Conservation (phyloP, 257 asterid species). For the Capsicum baccatum region DNA sequence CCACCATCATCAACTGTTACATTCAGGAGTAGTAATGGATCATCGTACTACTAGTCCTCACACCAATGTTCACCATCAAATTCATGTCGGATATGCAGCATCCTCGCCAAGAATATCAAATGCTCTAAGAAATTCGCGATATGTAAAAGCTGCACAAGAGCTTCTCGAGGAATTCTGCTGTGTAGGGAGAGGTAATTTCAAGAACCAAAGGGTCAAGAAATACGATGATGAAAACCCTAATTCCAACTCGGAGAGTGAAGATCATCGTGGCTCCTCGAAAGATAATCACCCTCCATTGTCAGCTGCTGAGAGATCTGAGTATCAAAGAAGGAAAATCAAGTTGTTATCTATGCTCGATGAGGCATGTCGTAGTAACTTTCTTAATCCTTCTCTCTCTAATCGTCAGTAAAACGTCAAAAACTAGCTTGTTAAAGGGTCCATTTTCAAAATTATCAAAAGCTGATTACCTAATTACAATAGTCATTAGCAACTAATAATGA, state of each 20-base stretch:
- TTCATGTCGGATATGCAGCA: slow-evolving; percentile 53
- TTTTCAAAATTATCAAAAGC: background rate
- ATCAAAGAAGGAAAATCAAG: slow-evolving; percentile 72
- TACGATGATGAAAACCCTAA: slow-evolving; percentile 66
- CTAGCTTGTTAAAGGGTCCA: slow-evolving; percentile 10
- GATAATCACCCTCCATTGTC: slow-evolving; percentile 54
- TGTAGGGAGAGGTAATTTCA: slow-evolving; percentile 62
- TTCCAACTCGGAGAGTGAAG: slow-evolving; percentile 38
- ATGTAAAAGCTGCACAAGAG: slow-evolving; percentile 63
- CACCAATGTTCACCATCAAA: slow-evolving; percentile 31
- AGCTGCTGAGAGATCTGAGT: slow-evolving; percentile 60
- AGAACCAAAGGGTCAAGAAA: slow-evolving; percentile 39
- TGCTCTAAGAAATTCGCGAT: slow-evolving; percentile 51
- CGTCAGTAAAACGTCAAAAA: slow-evolving; percentile 7
- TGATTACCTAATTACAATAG: background rate
- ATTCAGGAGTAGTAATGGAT: slow-evolving; percentile 29
- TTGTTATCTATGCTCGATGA: slow-evolving; percentile 81
- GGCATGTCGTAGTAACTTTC: slow-evolving; percentile 44
- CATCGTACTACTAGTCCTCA: slow-evolving; percentile 17
- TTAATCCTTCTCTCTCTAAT: background rate
- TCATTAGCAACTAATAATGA: slow-evolving; percentile 30
- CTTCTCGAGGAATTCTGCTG: slow-evolving; percentile 74
- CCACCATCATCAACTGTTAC: slow-evolving; percentile 18
- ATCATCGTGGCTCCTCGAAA: slow-evolving; percentile 30
- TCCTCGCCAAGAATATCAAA: slow-evolving; percentile 44